These are phyloP conservation scores for Solanum dulcamara DNA, from an alignment of 257 asterid species.

Conservation along the genomic window DNA sequence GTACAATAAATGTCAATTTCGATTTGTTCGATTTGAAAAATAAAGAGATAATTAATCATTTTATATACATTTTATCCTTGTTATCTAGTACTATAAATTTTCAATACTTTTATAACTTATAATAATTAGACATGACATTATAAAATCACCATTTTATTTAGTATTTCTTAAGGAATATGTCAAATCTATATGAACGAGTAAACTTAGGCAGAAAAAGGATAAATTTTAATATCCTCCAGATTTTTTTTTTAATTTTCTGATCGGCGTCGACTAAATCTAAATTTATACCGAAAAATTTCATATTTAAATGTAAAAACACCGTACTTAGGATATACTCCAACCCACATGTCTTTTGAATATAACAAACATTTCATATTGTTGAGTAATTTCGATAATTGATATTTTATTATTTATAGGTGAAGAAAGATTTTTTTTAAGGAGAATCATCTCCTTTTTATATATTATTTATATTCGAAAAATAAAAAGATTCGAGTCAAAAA, in stretches of 20 bases:
- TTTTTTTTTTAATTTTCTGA: too few species aligned
- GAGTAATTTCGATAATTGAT: background rate
- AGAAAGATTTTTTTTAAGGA: background rate
- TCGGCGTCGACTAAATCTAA: too few species aligned
- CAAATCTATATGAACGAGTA: background rate
- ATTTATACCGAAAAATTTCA: fast-evolving
- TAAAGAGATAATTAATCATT: too few species aligned
- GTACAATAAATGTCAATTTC: fast-evolving
- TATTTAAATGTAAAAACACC: too few species aligned
- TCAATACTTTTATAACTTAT: background rate
- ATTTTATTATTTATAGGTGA: background rate
- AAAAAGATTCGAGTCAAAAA: background rate
- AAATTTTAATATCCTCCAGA: background rate
- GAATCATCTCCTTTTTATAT: background rate
- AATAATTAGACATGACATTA: too few species aligned
- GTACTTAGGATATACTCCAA: background rate
- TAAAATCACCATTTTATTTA: too few species aligned
- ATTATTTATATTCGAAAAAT: background rate
- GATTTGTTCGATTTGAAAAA: too few species aligned
- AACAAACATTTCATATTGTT: background rate
- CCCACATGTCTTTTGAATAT: background rate
- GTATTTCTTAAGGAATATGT: too few species aligned
- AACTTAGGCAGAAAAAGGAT: too few species aligned
- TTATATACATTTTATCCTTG: too few species aligned
- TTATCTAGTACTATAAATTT: too few species aligned